Evolutionary conservation across 169 alveolate genomes (phyloP), one percentile per base, ranked within the genome.

Genomic region (Eimeria sp.): DNA sequence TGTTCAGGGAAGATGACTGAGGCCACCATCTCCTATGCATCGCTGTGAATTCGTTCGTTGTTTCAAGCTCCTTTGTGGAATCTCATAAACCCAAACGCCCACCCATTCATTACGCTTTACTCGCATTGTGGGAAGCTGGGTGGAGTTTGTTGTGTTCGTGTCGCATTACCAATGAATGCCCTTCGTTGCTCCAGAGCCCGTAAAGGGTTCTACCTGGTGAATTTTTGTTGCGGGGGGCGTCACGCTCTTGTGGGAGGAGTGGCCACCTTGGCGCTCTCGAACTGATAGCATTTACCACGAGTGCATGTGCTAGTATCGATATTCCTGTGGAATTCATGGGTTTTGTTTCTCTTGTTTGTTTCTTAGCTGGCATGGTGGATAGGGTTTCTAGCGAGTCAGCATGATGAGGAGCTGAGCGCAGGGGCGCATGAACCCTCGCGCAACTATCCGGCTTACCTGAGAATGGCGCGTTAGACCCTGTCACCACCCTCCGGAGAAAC

Each of bases 391-490:
- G 83, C 57, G 91, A 83, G 76, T 83, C 73, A 54, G 67, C 30
- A 54, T 54, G 92, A 43, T 57, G 75, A 57, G 78, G 34, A 14
- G 70, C 92, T 34, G 92, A 61, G 92, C 75, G 92, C 76, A 84
- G 54, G 75, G 70, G 92, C 27, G 92, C 11, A 49, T 40, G 47
- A 27, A 84, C 92, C 70, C 57, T 5, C 70, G 92, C 92, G 67
- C 92, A 54, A 84, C 75, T n/a, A 43, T n/a, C 75, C 76, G 20
- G 92, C 92, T 84, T 40, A 58, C 75, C 75, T 84, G 92, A n/a
- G 30, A 57, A 54, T 54, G 92, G 11, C 92, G 57, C 92, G 89
- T 80, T 80, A 80, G 89, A 80, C 49, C 89, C 89, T 80, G 89
- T 73, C 54, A 73, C 57, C 83, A 73, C 83, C 83, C 83, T 40